Conservation (phyloP, 1,139 yeast species). For the Yamadazyma songkhlaensis region DNA sequence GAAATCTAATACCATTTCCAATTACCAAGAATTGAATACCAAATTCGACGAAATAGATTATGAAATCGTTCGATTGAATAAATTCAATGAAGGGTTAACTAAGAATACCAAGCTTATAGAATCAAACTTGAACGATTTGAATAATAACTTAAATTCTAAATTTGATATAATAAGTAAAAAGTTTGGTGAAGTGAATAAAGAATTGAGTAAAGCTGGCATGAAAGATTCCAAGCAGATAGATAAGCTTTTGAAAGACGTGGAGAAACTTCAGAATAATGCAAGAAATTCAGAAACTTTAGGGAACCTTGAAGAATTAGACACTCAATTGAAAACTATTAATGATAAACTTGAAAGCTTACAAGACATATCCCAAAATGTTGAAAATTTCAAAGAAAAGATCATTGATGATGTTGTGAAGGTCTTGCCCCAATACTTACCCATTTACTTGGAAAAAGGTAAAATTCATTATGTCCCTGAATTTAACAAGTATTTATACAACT, state of each 20-base stretch:
- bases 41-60: conserved; percentile 19
- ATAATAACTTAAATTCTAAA: conserved; percentile 14
- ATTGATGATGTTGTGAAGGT: conserved; percentile 19
- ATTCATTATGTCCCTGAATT: conserved; percentile 42
- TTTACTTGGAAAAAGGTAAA: conserved; percentile 30
- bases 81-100: conserved; percentile 12
- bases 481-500: conserved; percentile 33
- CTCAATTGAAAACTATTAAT: conserved; percentile 16
- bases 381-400: conserved; percentile 20
- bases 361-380: conserved; percentile 18
- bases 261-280: conserved; percentile 10
- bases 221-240: conserved; percentile 11
- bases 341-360: conserved; percentile 18
- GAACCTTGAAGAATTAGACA: conserved; percentile 15
- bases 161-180: conserved; percentile 18
- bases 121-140: conserved; percentile 16
- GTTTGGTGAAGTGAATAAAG: conserved; percentile 15
- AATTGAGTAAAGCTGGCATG: conserved; percentile 6
- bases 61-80: conserved; percentile 17
- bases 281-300: conserved; percentile 10
- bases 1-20: conserved; percentile 1
- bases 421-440: conserved; percentile 33
- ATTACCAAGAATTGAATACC: conserved; percentile 16
- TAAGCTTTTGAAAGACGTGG: conserved; percentile 9
- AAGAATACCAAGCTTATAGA: conserved; percentile 7